These are phyloP conservation scores for Pseudonitzschia multistriata DNA, from an alignment of 108 stramenopile species.

Conservation along the genomic window DNA sequence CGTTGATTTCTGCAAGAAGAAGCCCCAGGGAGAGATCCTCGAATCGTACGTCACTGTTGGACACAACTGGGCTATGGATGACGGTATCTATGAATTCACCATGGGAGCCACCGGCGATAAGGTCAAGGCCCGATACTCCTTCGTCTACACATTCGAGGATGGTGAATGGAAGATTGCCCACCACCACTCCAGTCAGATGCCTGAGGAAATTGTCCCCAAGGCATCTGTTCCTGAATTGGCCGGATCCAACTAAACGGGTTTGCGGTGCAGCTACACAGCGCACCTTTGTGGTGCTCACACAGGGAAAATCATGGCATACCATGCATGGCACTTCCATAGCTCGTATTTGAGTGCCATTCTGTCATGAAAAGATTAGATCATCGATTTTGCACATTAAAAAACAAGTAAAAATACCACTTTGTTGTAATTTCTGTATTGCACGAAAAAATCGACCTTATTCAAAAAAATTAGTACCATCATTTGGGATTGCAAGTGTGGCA, in stretches of 20 bases:
- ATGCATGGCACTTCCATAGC: no score
- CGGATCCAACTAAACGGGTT: conserved; percentile 4
- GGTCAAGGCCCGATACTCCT: conserved; percentile 58
- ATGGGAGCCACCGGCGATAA: conserved; percentile 44
- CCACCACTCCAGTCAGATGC: conserved; percentile 36
- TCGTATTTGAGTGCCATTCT: no score
- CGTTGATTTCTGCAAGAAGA: conserved; percentile 47
- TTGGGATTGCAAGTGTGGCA: no score
- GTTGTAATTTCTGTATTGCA: no score
- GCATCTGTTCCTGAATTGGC: conserved; percentile 14
- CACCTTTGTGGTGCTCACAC: no score
- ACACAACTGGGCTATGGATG: conserved; percentile 56
- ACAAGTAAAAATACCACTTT: background rate
- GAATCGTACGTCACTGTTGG: conserved; percentile 49
- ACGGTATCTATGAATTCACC: conserved; percentile 60
- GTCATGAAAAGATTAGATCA: no score
- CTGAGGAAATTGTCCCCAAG: conserved; percentile 16
- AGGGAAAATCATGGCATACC: no score
- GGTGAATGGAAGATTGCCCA: conserved; percentile 66
- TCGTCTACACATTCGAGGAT: conserved; percentile 53
- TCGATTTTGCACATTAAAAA: background rate
- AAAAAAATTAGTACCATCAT: no score
- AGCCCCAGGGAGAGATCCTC: conserved; percentile 55
- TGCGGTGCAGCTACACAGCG: background rate
- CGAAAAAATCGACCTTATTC: background rate